Percentiles rank a stretch among this genome's conserved stretches.
These are phyloP conservation scores for Anisodus acutangulus DNA, from an alignment of 257 asterid genomes.

Conservation along the genomic window DNA sequence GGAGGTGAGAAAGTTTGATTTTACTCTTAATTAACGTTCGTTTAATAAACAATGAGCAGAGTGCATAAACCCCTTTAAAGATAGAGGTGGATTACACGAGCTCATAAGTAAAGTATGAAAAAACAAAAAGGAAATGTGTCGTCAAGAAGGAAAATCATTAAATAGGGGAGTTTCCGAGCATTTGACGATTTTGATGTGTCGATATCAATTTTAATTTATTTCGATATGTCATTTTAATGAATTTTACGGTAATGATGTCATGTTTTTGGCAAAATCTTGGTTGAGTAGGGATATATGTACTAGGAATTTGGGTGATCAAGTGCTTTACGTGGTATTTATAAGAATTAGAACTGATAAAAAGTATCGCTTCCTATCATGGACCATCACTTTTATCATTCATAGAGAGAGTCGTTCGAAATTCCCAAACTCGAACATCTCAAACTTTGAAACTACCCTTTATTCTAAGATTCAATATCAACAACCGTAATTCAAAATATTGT, in stretches of 20 bases:
- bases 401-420: neutral
- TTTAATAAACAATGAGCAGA: neutral
- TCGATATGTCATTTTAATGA: neutral
- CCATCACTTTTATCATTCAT: no score
- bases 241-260: neutral
- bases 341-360: no score
- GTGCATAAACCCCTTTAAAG: neutral
- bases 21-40: no score
- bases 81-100: neutral
- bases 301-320: no score
- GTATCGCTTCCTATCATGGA: no score
- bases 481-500: neutral
- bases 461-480: neutral
- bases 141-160: neutral
- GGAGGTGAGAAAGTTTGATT: no score
- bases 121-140: neutral
- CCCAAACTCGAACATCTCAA: no score
- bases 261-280: neutral
- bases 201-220: neutral
- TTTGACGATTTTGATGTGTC: neutral
- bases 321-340: no score
- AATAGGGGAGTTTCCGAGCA: neutral
- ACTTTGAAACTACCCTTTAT: no score
- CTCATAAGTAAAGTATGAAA: neutral
- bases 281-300: no score